These are phyloP conservation scores for Colletotrichum destructivum DNA, from an alignment of 2,329 filamentous ascomycete species.

Conservation along the genomic window DNA sequence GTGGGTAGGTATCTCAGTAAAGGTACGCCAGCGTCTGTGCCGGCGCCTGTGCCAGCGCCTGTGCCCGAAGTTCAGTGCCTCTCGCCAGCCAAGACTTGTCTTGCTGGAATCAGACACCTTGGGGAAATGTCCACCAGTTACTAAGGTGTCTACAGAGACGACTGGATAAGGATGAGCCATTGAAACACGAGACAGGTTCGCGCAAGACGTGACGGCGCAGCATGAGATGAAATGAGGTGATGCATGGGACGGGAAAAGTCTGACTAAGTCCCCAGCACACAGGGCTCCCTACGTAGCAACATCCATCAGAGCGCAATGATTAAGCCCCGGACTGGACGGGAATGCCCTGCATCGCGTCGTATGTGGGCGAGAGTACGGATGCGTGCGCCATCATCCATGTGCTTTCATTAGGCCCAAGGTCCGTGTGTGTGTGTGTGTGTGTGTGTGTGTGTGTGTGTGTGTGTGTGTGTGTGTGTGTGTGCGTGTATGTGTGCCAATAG, in stretches of 20 bases:
- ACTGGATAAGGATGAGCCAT: background rate
- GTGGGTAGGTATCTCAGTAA: too few species aligned
- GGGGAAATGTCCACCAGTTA: background rate
- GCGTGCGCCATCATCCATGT: background rate
- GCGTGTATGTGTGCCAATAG: background rate
- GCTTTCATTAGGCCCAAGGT: background rate
- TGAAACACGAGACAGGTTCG: background rate
- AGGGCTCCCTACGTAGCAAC: background rate
- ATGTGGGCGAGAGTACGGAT: background rate
- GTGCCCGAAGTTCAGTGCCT: background rate
- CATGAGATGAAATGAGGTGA: constrained; percentile 33
- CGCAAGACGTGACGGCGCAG: constrained; percentile 1
- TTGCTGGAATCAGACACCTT: background rate
- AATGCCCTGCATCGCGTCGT: constrained; percentile 7
- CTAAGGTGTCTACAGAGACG: background rate
- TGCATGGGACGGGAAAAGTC: constrained; percentile 26
- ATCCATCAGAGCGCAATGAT: background rate
- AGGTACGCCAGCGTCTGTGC: too few species aligned
- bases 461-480: background rate
- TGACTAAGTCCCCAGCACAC: constrained; percentile 11
- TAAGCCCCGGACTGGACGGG: background rate
- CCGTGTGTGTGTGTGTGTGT: constrained; percentile 9
- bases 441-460: background rate
- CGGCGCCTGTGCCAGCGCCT: background rate
- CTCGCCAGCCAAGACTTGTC: background rate